phyloP scores from a whole-genome alignment of 257 asterid genomes.

The Leptodermis oblonga region DNA sequence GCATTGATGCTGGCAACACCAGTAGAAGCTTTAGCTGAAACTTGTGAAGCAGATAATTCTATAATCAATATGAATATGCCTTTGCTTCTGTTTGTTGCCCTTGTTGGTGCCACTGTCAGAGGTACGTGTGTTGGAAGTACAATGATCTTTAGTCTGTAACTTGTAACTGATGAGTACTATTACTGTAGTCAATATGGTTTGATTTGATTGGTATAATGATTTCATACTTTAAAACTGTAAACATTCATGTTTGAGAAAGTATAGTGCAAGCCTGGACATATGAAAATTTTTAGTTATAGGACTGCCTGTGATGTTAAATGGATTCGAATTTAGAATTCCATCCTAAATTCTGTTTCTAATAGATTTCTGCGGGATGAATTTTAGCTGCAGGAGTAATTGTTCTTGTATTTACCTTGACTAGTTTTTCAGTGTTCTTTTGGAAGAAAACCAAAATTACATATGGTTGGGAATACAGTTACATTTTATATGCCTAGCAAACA shows the following conservation, averaged over 20 bases:
- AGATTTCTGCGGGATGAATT: not conserved
- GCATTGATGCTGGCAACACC: slow-evolving; percentile 58
- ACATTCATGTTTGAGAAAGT: not conserved
- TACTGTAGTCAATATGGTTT: not conserved
- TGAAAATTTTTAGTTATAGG: too few species aligned
- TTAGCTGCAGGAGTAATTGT: not conserved
- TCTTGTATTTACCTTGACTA: not conserved
- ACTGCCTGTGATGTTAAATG: not conserved
- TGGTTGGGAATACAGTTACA: not conserved
- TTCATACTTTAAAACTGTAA: not conserved
- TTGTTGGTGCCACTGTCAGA: slow-evolving; percentile 94
- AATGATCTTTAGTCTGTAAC: slow-evolving; percentile 5
- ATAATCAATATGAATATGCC: slow-evolving; percentile 77
- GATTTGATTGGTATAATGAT: not conserved
- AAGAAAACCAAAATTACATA: not conserved
- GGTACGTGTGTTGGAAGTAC: slow-evolving; percentile 37
- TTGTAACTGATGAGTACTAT: not conserved
- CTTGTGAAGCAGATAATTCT: slow-evolving; percentile 69
- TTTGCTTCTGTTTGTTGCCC: slow-evolving; percentile 74
- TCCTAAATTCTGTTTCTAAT: not conserved
- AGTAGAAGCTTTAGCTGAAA: slow-evolving; percentile 75
- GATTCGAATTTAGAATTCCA: not conserved
- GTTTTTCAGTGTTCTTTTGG: not conserved
- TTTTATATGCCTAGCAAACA: not conserved
- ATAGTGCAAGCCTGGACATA: too few species aligned